A percentile compares a stretch with the other conserved stretches of the same genome.
Evolutionary conservation across 2,329 filamentous ascomycete species (phyloP).

Genomic region (Stachybotrys echinatus): DNA sequence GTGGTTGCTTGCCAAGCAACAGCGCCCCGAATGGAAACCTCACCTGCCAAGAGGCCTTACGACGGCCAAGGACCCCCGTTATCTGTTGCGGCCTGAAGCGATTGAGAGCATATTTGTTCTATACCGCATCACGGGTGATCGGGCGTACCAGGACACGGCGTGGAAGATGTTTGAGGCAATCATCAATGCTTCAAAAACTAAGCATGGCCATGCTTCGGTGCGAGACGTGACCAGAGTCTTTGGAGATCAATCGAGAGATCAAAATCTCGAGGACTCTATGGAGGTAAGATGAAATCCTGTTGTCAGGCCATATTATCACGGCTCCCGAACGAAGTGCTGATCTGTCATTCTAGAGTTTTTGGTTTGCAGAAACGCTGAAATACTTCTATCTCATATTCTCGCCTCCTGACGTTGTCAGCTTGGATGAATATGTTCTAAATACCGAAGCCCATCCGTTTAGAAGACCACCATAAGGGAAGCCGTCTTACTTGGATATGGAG

Average conservation of each 20-base stretch:
- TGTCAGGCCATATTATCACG: too few relatives aligned
- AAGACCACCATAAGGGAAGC: not conserved
- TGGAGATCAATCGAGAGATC: not conserved
- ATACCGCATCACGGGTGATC: conserved; percentile 44
- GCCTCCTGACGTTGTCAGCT: conserved; percentile 1
- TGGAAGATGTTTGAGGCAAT: conserved; percentile 50
- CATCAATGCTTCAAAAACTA: conserved; percentile 38
- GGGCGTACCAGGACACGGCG: conserved; percentile 40
- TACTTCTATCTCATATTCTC: conserved; percentile 2
- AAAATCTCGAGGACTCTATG: conserved; percentile 1
- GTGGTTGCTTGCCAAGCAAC: conserved; percentile 25
- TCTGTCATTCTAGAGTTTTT: not conserved
- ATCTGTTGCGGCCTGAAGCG: conserved; percentile 48
- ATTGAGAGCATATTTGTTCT: conserved; percentile 49
- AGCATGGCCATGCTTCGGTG: conserved; percentile 44
- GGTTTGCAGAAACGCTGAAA: conserved; percentile 1
- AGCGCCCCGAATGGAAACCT: conserved; percentile 15
- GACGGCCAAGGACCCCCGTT: conserved; percentile 43
- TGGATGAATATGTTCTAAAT: conserved; percentile 1
- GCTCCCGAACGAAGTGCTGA: not conserved
- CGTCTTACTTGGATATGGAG: too few relatives aligned
- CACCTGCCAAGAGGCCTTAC: conserved; percentile 55
- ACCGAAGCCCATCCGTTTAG: conserved; percentile 1
- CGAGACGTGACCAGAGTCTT: conserved; percentile 24
- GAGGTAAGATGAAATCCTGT: not conserved